Conservation (phyloP, 345 rosid genomes). For the Combretum micranthum region DNA sequence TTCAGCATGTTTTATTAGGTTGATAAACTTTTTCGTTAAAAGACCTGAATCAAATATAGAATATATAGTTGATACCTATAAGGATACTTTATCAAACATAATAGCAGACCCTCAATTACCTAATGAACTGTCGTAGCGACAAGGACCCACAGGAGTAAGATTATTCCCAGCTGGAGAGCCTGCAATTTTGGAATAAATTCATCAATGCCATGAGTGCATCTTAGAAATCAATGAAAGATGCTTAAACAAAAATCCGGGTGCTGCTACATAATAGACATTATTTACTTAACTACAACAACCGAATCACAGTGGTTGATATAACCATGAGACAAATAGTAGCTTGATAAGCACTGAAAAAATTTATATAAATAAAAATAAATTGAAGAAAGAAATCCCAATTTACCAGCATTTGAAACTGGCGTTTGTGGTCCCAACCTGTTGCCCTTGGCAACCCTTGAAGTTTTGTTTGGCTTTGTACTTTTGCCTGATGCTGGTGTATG, state of each 20-base stretch:
- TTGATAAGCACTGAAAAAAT: background rate
- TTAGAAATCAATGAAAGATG: background rate
- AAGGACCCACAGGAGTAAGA: constrained; percentile 69
- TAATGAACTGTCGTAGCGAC: constrained; percentile 97
- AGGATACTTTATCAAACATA: background rate
- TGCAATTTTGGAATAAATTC: constrained; percentile 36
- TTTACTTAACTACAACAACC: too few relatives aligned
- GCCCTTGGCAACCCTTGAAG: constrained; percentile 52
- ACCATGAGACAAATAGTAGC: background rate
- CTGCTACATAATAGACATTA: background rate
- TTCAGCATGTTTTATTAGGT: constrained; percentile 89
- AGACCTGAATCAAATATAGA: constrained; percentile 52
- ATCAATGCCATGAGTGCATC: constrained; percentile 11
- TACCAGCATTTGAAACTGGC: constrained; percentile 61
- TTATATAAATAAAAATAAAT: too few relatives aligned
- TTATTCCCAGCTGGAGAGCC: constrained; percentile 83
- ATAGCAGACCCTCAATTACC: constrained; percentile 36
- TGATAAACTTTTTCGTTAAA: constrained; percentile 95
- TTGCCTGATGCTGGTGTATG: constrained; percentile 77
- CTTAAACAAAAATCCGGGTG: constrained; percentile 5
- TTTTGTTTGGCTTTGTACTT: constrained; percentile 59
- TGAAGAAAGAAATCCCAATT: constrained; percentile 13
- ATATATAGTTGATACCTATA: constrained; percentile 5
- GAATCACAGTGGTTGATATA: background rate
- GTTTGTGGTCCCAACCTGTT: constrained; percentile 54